phyloP scores from a whole-genome alignment of 1,139 yeast species.

The Starmera stellimalicola region DNA sequence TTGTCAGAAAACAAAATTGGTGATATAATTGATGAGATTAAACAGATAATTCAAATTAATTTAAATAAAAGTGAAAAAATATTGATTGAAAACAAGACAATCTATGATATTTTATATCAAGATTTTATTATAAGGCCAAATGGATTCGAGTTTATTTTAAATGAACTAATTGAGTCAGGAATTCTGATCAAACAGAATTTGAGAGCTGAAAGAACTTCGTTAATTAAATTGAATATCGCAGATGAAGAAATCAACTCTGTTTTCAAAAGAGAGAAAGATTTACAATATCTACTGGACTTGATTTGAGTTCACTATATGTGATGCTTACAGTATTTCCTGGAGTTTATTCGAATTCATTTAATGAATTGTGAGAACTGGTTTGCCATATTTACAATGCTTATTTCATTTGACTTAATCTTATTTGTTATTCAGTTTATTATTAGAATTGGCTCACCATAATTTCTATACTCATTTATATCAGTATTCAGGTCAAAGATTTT shows the following conservation, averaged over 20 bases:
- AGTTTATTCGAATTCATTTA: too few relatives aligned
- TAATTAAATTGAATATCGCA: constrained; percentile 56
- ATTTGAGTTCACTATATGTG: background rate
- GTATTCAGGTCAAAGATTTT: constrained; percentile 86
- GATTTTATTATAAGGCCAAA: constrained; percentile 27
- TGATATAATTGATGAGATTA: constrained; percentile 72
- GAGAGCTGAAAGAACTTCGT: constrained; percentile 57
- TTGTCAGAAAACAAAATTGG: constrained; percentile 64
- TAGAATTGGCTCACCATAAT: constrained; percentile 82
- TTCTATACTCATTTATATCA: constrained; percentile 74
- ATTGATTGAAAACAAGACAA: constrained; percentile 19
- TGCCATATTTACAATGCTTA: too few relatives aligned
- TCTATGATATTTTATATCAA: constrained; percentile 16
- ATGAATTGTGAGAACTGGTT: too few relatives aligned
- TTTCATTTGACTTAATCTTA: background rate
- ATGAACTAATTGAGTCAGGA: constrained; percentile 73
- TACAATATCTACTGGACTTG: constrained; percentile 14
- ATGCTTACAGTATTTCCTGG: background rate
- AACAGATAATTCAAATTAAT: constrained; percentile 32
- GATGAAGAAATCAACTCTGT: constrained; percentile 60
- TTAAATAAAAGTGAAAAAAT: constrained; percentile 20
- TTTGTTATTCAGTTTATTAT: constrained; percentile 21
- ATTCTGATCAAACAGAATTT: constrained; percentile 52
- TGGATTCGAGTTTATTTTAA: constrained; percentile 44
- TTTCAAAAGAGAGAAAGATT: constrained; percentile 27